A percentile compares a stretch with the other conserved stretches of the same genome.
Conservation (phyloP, 345 rosid genomes). For the Boechera retrofracta region DNA sequence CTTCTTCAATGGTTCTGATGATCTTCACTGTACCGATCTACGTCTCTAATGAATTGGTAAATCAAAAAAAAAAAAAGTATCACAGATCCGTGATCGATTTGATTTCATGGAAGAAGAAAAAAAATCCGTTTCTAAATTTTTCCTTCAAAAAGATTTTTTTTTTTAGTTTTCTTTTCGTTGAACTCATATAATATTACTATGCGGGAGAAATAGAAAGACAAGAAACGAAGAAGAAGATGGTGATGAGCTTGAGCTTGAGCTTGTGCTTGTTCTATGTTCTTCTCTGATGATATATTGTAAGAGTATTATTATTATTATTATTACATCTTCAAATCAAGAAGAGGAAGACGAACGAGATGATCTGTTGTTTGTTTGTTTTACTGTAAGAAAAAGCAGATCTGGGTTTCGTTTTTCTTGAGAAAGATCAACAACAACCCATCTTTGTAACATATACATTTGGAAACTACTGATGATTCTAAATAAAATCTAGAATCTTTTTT, state of each 20-base stretch:
- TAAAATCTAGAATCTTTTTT: slow-evolving; percentile 12
- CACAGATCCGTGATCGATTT: slow-evolving; percentile 32
- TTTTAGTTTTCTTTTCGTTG: slow-evolving; percentile 29
- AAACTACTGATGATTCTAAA: slow-evolving; percentile 37
- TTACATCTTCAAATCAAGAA: slow-evolving; percentile 31
- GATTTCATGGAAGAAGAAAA: background rate
- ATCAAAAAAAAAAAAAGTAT: background rate
- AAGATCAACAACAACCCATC: slow-evolving; percentile 24
- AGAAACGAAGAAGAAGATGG: slow-evolving; percentile 19
- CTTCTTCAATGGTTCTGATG: slow-evolving; percentile 56
- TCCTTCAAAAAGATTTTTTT: background rate
- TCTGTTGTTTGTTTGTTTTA: slow-evolving; percentile 31
- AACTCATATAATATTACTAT: slow-evolving; percentile 40
- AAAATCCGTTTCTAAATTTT: background rate
- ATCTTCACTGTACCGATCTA: slow-evolving; percentile 73
- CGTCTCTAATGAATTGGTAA: slow-evolving; percentile 58
- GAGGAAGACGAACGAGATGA: slow-evolving; percentile 28
- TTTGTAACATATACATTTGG: slow-evolving; percentile 37
- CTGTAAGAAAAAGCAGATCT: slow-evolving; percentile 30
- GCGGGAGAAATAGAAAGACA: slow-evolving; percentile 41
- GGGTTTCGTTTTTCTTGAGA: slow-evolving; percentile 17
- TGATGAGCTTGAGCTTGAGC: slow-evolving; percentile 24
- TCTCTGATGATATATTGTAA: slow-evolving; percentile 42
- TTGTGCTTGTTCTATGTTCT: slow-evolving; percentile 35
- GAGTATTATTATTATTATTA: slow-evolving; percentile 34